Evolutionary conservation across 371 early-diverging fungal genomes (phyloP).

Genomic region (Basidiobolus heterosporus): DNA sequence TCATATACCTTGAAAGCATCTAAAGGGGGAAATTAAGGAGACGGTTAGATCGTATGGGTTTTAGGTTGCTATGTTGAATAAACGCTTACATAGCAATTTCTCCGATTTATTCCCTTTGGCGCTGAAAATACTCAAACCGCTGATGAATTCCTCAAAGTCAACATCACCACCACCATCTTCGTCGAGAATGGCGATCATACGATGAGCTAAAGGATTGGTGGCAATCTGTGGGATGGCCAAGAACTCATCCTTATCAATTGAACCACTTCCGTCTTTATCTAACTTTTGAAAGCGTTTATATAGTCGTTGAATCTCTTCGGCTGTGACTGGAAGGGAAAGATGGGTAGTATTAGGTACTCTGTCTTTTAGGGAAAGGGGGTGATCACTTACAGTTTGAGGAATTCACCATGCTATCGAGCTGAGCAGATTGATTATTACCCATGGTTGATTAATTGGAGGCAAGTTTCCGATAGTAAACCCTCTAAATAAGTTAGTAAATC

Average conservation of each 20-base stretch:
- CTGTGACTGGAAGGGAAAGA: conserved; percentile 37
- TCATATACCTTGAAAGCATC: conserved; percentile 98
- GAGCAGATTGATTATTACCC: conserved; percentile 6
- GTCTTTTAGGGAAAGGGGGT: not conserved
- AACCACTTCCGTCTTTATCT: conserved; percentile 87
- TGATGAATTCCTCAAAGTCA: conserved; percentile 94
- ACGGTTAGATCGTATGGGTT: not conserved
- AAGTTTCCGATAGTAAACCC: not conserved
- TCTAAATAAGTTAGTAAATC: no score
- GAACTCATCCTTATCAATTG: conserved; percentile 91
- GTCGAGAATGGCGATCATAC: conserved; percentile 91
- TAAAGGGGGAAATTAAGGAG: conserved; percentile 16
- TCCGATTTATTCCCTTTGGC: conserved; percentile 82
- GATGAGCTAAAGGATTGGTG: conserved; percentile 85
- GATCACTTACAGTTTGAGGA: conserved; percentile 6
- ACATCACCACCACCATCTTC: conserved; percentile 93
- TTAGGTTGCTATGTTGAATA: not conserved
- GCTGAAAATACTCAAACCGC: conserved; percentile 80
- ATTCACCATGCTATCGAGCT: conserved; percentile 6
- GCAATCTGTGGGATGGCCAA: conserved; percentile 86
- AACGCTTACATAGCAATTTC: conserved; percentile 67
- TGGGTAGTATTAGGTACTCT: not conserved
- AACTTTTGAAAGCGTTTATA: conserved; percentile 93
- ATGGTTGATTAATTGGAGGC: not conserved
- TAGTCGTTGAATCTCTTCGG: conserved; percentile 88